phyloP scores from a whole-genome alignment of 164 flowering plant genomes.

The Pachysandra terminalis region DNA sequence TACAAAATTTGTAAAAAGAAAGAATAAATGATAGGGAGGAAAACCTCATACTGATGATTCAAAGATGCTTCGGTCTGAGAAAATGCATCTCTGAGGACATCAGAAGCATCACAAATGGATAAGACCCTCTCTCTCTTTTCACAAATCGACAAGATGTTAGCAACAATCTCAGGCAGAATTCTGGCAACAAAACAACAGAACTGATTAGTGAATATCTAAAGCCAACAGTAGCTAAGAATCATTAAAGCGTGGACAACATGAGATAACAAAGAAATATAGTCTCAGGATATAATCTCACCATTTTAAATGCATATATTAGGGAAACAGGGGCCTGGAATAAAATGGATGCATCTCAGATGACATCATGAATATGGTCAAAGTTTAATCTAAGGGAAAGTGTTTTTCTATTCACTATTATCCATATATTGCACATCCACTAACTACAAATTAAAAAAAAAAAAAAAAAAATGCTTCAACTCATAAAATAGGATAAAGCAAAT shows the following conservation, averaged over 20 bases:
- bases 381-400: background rate
- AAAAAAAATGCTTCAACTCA: too few species aligned
- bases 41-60: constrained; percentile 90
- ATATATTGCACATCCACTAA: too few species aligned
- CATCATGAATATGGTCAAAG: background rate
- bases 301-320: background rate
- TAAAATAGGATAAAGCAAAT: too few species aligned
- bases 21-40: constrained; percentile 9
- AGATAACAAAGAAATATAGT: background rate
- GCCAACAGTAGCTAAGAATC: background rate
- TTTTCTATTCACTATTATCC: too few species aligned
- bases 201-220: constrained; percentile 1
- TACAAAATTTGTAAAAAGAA: background rate
- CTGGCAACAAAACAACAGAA: constrained; percentile 29
- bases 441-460: too few species aligned
- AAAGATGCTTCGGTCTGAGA: constrained; percentile 69
- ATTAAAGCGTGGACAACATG: background rate
- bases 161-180: constrained; percentile 64
- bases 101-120: constrained; percentile 73
- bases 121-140: constrained; percentile 61
- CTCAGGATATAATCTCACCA: background rate
- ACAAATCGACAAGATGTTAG: constrained; percentile 59
- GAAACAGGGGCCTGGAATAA: background rate
- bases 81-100: constrained; percentile 85
- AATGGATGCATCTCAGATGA: background rate